These are phyloP conservation scores for Pouteria campechiana DNA, from an alignment of 179 eudicot genomes.

Conservation along the genomic window DNA sequence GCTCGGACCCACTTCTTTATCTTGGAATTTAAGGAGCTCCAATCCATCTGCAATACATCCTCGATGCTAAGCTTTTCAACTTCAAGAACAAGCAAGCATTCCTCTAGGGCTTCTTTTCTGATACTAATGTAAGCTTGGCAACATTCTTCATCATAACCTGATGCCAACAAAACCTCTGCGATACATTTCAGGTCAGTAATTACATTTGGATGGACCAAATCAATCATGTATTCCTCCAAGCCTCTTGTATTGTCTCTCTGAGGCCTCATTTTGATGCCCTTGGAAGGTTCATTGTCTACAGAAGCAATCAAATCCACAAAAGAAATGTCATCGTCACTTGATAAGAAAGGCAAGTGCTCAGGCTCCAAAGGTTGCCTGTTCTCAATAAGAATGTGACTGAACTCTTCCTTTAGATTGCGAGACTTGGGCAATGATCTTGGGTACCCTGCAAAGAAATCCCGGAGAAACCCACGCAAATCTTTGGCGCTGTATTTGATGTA, in stretches of 20 bases:
- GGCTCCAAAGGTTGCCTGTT: conserved; percentile 55
- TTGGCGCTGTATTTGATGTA: conserved; percentile 83
- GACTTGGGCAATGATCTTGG: no score
- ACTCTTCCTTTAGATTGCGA: conserved; percentile 79
- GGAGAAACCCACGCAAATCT: conserved; percentile 76
- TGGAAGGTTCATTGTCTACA: conserved; percentile 15
- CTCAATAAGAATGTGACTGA: conserved; percentile 47
- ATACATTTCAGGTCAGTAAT: conserved; percentile 36
- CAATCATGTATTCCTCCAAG: conserved; percentile 23
- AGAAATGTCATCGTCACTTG: conserved; percentile 42
- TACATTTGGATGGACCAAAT: conserved; percentile 28
- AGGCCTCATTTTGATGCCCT: conserved; percentile 10
- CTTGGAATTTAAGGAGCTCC: conserved; percentile 28
- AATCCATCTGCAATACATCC: conserved; percentile 46
- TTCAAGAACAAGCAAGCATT: conserved; percentile 35
- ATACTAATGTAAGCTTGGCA: conserved; percentile 31
- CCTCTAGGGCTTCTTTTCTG: conserved; percentile 39
- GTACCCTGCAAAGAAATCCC: conserved; percentile 87
- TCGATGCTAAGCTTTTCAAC: conserved; percentile 39
- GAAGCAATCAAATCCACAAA: conserved; percentile 31
- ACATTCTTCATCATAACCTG: conserved; percentile 34
- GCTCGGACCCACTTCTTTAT: conserved; percentile 38
- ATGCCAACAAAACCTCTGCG: conserved; percentile 34
- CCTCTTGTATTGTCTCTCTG: conserved; percentile 28
- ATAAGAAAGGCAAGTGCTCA: conserved; percentile 32